These are phyloP conservation scores for Exsudoporus floridanus DNA, from an alignment of 1,284 basidiomycete genomes.

Conservation along the genomic window DNA sequence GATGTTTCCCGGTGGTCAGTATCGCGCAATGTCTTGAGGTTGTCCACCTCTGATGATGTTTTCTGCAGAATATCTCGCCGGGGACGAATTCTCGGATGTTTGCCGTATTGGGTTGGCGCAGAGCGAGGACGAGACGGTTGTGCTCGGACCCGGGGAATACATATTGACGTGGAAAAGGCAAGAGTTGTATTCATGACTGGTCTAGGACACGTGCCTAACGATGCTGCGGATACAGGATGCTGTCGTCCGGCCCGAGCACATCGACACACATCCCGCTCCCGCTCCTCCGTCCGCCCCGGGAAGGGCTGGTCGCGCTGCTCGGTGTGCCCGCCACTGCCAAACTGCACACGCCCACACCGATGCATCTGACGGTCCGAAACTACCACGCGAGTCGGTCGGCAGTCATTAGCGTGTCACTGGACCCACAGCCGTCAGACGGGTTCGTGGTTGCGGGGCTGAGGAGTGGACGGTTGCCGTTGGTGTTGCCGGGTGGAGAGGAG, in stretches of 20 bases:
- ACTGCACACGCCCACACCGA: constrained; percentile 57
- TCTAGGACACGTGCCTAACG: background rate
- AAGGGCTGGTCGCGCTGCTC: constrained; percentile 63
- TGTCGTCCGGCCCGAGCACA: constrained; percentile 43
- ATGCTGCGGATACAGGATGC: constrained; percentile 17
- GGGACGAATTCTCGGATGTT: constrained; percentile 60
- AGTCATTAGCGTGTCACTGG: constrained; percentile 59
- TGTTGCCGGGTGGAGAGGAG: constrained; percentile 70
- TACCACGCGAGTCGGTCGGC: constrained; percentile 60
- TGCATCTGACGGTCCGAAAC: constrained; percentile 65
- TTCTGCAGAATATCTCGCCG: constrained; percentile 54
- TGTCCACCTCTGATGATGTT: background rate
- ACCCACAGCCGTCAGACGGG: constrained; percentile 57
- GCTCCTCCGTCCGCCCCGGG: constrained; percentile 52
- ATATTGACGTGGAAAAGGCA: constrained; percentile 70
- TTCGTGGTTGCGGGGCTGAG: constrained; percentile 75
- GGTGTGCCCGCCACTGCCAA: constrained; percentile 57
- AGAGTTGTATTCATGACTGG: constrained; percentile 1
- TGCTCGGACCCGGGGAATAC: constrained; percentile 57
- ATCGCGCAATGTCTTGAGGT: background rate
- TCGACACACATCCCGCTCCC: constrained; percentile 59
- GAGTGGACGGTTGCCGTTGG: constrained; percentile 58
- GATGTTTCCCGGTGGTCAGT: constrained; percentile 42
- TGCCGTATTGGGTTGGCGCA: constrained; percentile 51
- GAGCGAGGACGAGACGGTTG: constrained; percentile 42